Base-by-base conservation (phyloP, 805 yeast species). In the Candida rishiriensis region DNA sequence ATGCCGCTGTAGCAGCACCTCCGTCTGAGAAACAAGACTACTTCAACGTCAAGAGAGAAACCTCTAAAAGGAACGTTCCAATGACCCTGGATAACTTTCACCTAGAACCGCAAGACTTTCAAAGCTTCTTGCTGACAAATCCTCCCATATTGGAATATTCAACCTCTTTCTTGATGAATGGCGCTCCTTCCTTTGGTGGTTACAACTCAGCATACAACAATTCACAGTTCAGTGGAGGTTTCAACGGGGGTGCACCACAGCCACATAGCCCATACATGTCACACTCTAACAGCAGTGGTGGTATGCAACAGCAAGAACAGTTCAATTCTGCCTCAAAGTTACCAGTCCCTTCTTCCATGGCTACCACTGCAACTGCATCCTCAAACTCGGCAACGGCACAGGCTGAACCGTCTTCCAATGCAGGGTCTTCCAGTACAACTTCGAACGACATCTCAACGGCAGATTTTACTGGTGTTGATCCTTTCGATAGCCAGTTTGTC, bases 111-210 rank as follows among this genome's bases (percentile, higher is more conserved):
- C 60, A 63, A 29, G 69, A 64, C 47, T 56, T 65, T 33, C 70
- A 66, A 40, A 64, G 57, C 38, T 63, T 66, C 39, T 48, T 65
- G 16, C 40, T 64, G 18, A 64, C 65, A 14, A 65, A 65, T 40
- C 70, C 70, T 2, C 70, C 70, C 3, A 39, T 66, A 3, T 48
- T 63, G 18, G 70, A 66, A 39, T 62, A 57, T 39, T 48, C 60
- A 2, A 55, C 49, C n/a, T 39, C 48, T 5, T 18, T 47, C 17
- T 10, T 47, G 17, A 26, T 36, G 43, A 41, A 41, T 30, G n/a
- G 39, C 13, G 10, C 8, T 12, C 8, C 18, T 8, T 15, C 32
- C 12, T 10, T 16, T 16, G 17, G 11, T 32, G 29, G 13, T 4
- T 14, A 4, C 33, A 15, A 15, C 33, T n/a, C n/a, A 18, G 18